Evolutionary conservation across 495 filamentous ascomycete genomes (phyloP), one percentile per base, ranked within the genome.

Genomic region (Penicillium bovifimosum): DNA sequence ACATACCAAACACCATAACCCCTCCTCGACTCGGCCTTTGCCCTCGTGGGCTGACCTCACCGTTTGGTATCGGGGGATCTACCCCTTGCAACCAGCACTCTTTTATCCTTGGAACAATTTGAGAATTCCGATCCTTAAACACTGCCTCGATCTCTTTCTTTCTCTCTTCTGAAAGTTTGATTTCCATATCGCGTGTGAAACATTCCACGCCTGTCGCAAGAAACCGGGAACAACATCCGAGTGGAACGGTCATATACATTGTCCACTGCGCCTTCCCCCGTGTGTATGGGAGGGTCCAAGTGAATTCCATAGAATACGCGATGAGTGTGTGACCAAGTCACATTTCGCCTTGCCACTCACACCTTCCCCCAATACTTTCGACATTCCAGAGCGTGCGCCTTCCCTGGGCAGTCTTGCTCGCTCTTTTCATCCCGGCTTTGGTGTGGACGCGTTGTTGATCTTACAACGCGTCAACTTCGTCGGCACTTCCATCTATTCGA

Each of bases 21-120:
- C 41, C 41, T 16, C 50, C 50, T 55, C 45, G 33, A 55, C 34
- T 27, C 33, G 28, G 36, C 32, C 29, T 46, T 35, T 34, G 35
- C 41, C 48, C 62, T 55, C 54, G 60, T 63, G 60, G 52, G 54
- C 48, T 52, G 42, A 58, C 46, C 44, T 53, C 57, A 28, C 40
- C 47, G 14, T 48, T 38, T 54, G 13, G 31, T 42, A 39, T 49
- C 54, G 52, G 54, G 62, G 62, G 52, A 54, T 47, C 52, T 58
- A 53, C 54, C 62, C 62, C 62, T 65, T 65, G 56, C 62, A 39
- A 60, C 41, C 6, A 13, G 14, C 8, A 16, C 41, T 38, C 24
- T 45, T 43, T 54, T 53, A 53, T 9, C 17, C 27, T 44, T 44
- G 27, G 6, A 41, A 41, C 39, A 41, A 28, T 28, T 24, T 1